phyloP scores from a whole-genome alignment of 257 asterid species.

The Penstemon eatonii region DNA sequence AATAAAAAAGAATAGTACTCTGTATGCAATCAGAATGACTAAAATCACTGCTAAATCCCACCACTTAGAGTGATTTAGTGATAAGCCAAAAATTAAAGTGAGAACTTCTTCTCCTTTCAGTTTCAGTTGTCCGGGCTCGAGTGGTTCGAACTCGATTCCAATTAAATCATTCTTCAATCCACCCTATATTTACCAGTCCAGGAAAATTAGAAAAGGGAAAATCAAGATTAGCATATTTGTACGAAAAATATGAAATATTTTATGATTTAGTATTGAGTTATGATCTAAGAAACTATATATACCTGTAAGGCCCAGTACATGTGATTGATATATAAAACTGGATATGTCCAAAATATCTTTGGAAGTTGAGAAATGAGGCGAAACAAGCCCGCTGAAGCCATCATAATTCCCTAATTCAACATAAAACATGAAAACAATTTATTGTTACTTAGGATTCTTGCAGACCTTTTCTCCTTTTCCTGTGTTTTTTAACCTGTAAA shows the following conservation, averaged over 20 bases:
- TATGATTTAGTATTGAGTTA: not conserved
- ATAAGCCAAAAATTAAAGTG: conserved; percentile 51
- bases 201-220: not conserved
- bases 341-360: conserved; percentile 69
- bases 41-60: conserved; percentile 77
- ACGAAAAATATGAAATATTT: not conserved
- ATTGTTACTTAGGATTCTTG: not conserved
- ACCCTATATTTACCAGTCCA: conserved; percentile 42
- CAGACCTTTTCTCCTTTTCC: not conserved
- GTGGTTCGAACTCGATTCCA: conserved; percentile 65
- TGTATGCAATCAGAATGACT: conserved; percentile 52
- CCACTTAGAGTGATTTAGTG: conserved; percentile 75
- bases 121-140: conserved; percentile 44
- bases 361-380: conserved; percentile 69
- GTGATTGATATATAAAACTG: conserved; percentile 74
- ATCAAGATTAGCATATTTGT: not conserved
- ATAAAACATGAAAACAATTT: not conserved
- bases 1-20: conserved; percentile 53
- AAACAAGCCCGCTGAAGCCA: conserved; percentile 89
- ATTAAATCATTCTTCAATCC: conserved; percentile 90
- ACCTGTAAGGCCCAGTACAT: conserved; percentile 91
- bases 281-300: not conserved
- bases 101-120: conserved; percentile 65
- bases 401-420: conserved; percentile 69
- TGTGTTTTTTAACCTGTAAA: not conserved